Evolutionary conservation across 805 yeast species (phyloP).

Genomic region (Yarrowia sp.): DNA sequence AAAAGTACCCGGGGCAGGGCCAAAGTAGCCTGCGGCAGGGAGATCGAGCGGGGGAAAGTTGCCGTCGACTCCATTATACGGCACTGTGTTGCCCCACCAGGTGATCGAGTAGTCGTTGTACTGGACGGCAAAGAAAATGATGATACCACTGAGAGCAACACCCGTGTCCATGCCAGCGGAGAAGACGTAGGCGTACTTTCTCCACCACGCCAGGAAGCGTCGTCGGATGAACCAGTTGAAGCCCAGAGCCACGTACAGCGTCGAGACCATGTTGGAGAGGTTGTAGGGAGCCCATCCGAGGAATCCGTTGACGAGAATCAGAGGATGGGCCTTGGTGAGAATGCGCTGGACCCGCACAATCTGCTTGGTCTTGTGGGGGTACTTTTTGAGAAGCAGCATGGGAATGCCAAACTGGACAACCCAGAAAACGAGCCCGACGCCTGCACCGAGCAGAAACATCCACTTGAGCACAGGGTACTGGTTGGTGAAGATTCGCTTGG

Average conservation of each 20-base stretch:
- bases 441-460: background rate
- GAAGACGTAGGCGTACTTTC: background rate
- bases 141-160: too few relatives aligned
- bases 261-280: conserved; percentile 39
- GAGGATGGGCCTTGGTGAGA: background rate
- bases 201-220: conserved; percentile 42
- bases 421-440: background rate
- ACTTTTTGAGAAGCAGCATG: background rate
- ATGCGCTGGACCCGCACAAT: background rate
- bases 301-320: background rate
- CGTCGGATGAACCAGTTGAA: conserved; percentile 47
- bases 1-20: too few relatives aligned
- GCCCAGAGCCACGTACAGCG: conserved; percentile 43
- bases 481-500: background rate
- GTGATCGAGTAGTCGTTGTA: too few relatives aligned
- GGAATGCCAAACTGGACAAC: background rate
- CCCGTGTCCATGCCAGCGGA: too few relatives aligned
- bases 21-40: too few relatives aligned
- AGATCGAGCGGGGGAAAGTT: too few relatives aligned
- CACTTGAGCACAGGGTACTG: background rate
- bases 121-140: too few relatives aligned
- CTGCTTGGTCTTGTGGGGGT: background rate
- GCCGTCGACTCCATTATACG: too few relatives aligned
- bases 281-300: background rate
- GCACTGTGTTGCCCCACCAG: too few relatives aligned